Conservation (phyloP, 148 eudicot species). For the Spergularia bocconei region DNA sequence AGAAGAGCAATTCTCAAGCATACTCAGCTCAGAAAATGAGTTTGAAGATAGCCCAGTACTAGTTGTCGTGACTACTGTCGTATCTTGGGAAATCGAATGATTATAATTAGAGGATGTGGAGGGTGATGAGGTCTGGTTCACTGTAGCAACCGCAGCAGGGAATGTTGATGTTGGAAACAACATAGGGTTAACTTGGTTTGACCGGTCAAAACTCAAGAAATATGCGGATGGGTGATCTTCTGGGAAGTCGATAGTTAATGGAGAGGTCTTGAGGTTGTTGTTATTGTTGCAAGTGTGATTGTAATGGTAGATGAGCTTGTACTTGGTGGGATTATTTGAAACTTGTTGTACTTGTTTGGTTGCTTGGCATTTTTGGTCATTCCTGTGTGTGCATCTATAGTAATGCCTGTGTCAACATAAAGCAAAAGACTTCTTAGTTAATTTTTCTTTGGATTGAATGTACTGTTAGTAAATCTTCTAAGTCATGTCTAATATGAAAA, state of each 20-base stretch:
- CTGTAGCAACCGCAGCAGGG: too few species aligned
- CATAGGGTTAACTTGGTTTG: neutral
- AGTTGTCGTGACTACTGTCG: too few species aligned
- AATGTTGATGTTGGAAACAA: neutral
- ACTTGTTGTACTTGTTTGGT: constrained; percentile 30
- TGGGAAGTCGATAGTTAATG: neutral
- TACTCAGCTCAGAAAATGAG: too few species aligned
- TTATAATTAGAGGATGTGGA: too few species aligned
- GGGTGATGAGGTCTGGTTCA: too few species aligned
- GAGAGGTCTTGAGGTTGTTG: constrained; percentile 1
- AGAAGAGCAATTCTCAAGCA: too few species aligned
- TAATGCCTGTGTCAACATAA: constrained; percentile 45
- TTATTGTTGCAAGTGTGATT: constrained; percentile 22
- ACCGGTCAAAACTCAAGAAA: constrained; percentile 8
- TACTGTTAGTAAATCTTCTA: too few species aligned
- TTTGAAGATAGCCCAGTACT: too few species aligned
- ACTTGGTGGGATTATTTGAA: constrained; percentile 29
- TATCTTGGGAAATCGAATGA: too few species aligned
- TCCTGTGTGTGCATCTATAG: constrained; percentile 67
- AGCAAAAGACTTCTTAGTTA: neutral
- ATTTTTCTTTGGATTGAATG: too few species aligned
- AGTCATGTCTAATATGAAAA: too few species aligned
- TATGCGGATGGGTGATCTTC: constrained; percentile 1
- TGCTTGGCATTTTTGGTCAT: constrained; percentile 48
- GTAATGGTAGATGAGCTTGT: constrained; percentile 21